Base-by-base conservation (phyloP, 768 basidiomycete species). In the Xerocomellus intermedius region DNA sequence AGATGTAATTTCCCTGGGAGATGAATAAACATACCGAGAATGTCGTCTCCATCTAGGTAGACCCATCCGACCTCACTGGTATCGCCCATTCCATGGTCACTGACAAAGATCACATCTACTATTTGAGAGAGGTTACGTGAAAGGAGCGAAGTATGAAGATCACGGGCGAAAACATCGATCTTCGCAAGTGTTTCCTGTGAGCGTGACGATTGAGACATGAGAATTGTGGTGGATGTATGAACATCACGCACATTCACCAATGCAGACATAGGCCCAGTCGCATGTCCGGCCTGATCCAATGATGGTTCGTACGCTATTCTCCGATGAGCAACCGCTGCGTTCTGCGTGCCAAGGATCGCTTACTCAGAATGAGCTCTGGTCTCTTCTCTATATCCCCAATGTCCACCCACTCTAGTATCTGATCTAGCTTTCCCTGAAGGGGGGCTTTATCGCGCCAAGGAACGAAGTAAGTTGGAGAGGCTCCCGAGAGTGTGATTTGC, bases 61-160 rank as follows among this genome's bases (percentile, higher is more conserved):
- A 95, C 73, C 45, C 82, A 78, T 46, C 87, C 82, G 0, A 85
- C 84, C 58, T 89, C 79, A 56, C 83, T 84, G n/a, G 92, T 96
- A 67, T 91, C 89, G 1, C 84, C 87, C 90, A 93, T 94, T n/a
- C 91, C 92, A 62, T 93, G 89, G 66, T 92, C 91, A 57, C 87
- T 89, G 59, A 97, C 93, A 62, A 95, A 94, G 22, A 96, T 80
- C 32, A 96, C 78, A 67, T 97, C 91, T 13, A 94, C 86, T 19
- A 95, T 89, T 43, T 88, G 81, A 2, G 83, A 85, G 24, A 96
- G 78, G 64, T 94, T 92, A 7, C 94, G 83, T 5, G 76, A 76
- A 44, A 76, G 76, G 35, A 97, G 74, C 1, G 81, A 79, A 14
- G 74, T 71, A 50, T 89, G 85, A 10, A 97, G 73, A 52, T 86